Conservation (phyloP, 2,329 filamentous ascomycete genomes). For the Boeremia lycopersici region DNA sequence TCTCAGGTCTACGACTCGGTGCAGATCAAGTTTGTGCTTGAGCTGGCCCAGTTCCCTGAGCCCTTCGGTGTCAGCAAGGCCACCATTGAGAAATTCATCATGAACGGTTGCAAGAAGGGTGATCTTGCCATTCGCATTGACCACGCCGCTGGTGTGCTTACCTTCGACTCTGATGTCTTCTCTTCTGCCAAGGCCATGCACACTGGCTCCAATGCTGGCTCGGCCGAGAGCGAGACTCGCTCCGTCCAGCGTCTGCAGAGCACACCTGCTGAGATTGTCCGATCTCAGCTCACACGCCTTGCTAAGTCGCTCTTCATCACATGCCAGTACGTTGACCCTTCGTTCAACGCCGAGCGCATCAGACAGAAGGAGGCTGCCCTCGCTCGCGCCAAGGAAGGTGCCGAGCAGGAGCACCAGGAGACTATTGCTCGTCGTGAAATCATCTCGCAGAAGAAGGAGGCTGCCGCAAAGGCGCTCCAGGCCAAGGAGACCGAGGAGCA, state of each 20-base stretch:
- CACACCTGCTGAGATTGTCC: slow-evolving; percentile 96
- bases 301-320: slow-evolving; percentile 91
- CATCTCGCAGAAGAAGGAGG: slow-evolving; percentile 97
- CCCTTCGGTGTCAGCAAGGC: slow-evolving; percentile 89
- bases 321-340: slow-evolving; percentile 93
- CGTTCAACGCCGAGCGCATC: slow-evolving; percentile 80
- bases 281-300: slow-evolving; percentile 89
- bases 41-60: slow-evolving; percentile 93
- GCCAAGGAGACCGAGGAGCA: slow-evolving; percentile 92
- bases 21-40: slow-evolving; percentile 89
- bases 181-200: slow-evolving; percentile 93
- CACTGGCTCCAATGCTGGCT: slow-evolving; percentile 81
- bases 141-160: slow-evolving; percentile 91
- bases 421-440: slow-evolving; percentile 84
- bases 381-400: slow-evolving; percentile 80
- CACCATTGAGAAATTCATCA: slow-evolving; percentile 99
- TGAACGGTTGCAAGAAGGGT: slow-evolving; percentile 99
- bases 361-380: slow-evolving; percentile 81
- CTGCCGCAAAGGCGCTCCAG: slow-evolving; percentile 85
- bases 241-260: slow-evolving; percentile 95
- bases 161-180: slow-evolving; percentile 98
- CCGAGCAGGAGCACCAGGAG: slow-evolving; percentile 88
- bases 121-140: slow-evolving; percentile 96
- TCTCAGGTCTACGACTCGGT: slow-evolving; percentile 99
- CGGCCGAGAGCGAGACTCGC: slow-evolving; percentile 81